These are phyloP conservation scores for Colletotrichum chrysophilum DNA, from an alignment of 2,329 filamentous ascomycete genomes.

Conservation along the genomic window DNA sequence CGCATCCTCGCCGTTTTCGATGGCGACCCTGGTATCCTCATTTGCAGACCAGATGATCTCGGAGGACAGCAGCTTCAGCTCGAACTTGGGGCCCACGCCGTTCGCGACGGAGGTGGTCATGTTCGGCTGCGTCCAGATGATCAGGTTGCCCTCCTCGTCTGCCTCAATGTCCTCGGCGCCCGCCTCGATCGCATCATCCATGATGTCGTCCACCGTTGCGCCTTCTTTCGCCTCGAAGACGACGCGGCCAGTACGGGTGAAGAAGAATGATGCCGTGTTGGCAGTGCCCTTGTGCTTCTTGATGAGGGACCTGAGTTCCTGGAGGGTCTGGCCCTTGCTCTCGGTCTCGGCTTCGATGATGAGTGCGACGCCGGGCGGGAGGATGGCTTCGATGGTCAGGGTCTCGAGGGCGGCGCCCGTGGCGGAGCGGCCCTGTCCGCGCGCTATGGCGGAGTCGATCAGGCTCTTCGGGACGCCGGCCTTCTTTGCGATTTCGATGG, in stretches of 20 bases:
- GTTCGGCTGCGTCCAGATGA: conserved; percentile 24
- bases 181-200: conserved; percentile 83
- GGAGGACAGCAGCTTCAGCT: conserved; percentile 71
- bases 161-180: conserved; percentile 76
- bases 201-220: conserved; percentile 69
- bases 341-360: conserved; percentile 89
- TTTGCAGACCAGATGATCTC: conserved; percentile 89
- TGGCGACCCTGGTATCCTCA: conserved; percentile 73
- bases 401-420: conserved; percentile 78
- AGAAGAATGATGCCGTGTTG: conserved; percentile 77
- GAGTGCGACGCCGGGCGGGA: conserved; percentile 77
- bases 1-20: conserved; percentile 63
- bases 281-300: conserved; percentile 74
- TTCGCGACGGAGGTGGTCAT: conserved; percentile 18
- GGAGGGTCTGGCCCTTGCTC: conserved; percentile 74
- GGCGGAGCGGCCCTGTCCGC: conserved; percentile 83
- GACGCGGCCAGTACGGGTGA: conserved; percentile 79
- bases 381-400: conserved; percentile 79
- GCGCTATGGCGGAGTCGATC: conserved; percentile 86
- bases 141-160: conserved; percentile 21
- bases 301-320: conserved; percentile 74
- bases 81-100: conserved; percentile 48
- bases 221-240: conserved; percentile 64
- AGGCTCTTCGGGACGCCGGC: conserved; percentile 80
- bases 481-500: conserved; percentile 81